Evolutionary conservation across 2,329 filamentous ascomycete species (phyloP), one percentile per base, ranked within the genome.

Genomic region (Cytospora piceicola): DNA sequence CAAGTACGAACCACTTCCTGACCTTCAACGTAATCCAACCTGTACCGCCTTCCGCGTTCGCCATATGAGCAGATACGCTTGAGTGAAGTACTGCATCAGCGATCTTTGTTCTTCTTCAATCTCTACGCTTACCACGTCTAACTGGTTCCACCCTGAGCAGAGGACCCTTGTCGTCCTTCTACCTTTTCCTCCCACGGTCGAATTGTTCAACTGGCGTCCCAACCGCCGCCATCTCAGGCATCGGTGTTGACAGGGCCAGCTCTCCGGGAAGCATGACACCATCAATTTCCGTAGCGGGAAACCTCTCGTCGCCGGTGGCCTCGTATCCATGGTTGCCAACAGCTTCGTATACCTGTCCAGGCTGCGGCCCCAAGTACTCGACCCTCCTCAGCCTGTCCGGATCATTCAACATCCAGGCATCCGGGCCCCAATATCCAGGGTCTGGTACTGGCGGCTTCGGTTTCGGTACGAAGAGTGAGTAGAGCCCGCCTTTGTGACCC

Each of bases 241-340:
- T 24, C 9, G 30, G 22, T 7, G 22, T 30, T 3, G 32, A 12
- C 11, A 24, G n/a, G 54, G 61, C 22, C 24, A 57, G 55, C 58
- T 61, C 58, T 20, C 30, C n/a, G 8, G 30, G 46, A 11, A 61
- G 11, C 58, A 53, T 53, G 2, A 8, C 20, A 4, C 46, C 58
- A 4, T 61, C 58, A 6, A 61, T 52, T 14, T 61, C 58, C n/a
- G 22, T 30, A 22, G 58, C 30, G 5, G 58, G 46, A 22, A 52
- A 53, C 15, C 58, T 49, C 30, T 61, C 58, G 22, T 52, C 46
- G 11, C 58, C 58, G 30, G n/a, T 52, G n/a, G 36, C n/a, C 29
- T 61, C 58, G 30, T 61, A 52, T n/a, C 42, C 46, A 17, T 53
- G 29, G 15, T 49, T 12, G 30, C 58, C 46, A 5, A 22, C 8